Conservation (phyloP, 441 rosid genomes). For the Gossypium laxum region DNA sequence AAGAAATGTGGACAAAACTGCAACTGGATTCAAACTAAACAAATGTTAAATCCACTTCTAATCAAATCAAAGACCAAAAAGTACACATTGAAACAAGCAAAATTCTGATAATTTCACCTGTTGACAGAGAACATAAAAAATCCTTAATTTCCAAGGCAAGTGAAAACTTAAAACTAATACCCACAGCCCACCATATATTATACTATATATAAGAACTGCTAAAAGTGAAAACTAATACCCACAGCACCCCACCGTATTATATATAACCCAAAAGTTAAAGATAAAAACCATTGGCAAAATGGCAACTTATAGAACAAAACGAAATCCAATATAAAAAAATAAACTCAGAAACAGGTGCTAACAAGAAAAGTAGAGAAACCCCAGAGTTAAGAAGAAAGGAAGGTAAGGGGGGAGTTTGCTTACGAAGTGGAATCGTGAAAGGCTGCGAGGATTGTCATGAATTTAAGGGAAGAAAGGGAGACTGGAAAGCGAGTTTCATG, state of each 20-base stretch:
- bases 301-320: background rate
- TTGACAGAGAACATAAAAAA: background rate
- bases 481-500: background rate
- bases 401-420: background rate
- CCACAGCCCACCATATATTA: background rate
- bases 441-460: background rate
- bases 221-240: background rate
- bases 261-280: background rate
- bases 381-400: background rate
- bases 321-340: background rate
- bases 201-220: background rate
- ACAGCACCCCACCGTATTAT: background rate
- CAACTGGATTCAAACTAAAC: background rate
- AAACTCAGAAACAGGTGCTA: background rate
- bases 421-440: background rate
- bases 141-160: background rate
- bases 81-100: background rate
- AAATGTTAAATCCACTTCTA: background rate
- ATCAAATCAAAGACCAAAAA: background rate
- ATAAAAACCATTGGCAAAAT: background rate
- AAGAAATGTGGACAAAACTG: background rate
- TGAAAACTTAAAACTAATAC: background rate
- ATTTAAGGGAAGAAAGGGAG: background rate
- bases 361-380: background rate
- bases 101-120: background rate